phyloP scores from a whole-genome alignment of 2,329 filamentous ascomycete genomes.

The Aspergillus neotritici region DNA sequence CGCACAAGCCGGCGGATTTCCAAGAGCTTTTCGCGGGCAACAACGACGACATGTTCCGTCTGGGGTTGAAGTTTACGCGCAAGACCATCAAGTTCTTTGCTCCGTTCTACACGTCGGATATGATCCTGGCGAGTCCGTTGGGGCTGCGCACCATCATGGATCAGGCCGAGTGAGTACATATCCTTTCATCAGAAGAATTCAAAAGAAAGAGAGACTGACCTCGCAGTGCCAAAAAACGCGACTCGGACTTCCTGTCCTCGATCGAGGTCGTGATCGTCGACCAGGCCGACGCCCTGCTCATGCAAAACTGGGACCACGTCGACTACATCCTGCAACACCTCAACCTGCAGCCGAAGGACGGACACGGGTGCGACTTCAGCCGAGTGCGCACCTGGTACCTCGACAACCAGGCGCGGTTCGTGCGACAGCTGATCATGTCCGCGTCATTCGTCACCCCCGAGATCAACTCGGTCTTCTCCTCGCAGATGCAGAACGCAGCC shows the following conservation, averaged over 20 bases:
- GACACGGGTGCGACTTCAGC: conserved; percentile 89
- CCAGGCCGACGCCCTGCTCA: conserved; percentile 84
- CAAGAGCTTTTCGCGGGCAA: conserved; percentile 86
- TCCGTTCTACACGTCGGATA: conserved; percentile 93
- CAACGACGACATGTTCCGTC: conserved; percentile 92
- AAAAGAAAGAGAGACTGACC: background rate
- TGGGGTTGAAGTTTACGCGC: conserved; percentile 94
- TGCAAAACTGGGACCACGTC: conserved; percentile 98
- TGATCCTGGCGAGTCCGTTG: conserved; percentile 84
- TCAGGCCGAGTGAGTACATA: conserved; percentile 56
- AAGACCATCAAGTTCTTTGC: conserved; percentile 94
- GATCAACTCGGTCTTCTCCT: conserved; percentile 70
- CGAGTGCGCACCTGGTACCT: conserved; percentile 88
- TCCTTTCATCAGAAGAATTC: background rate
- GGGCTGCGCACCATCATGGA: conserved; percentile 88
- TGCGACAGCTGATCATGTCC: conserved; percentile 80
- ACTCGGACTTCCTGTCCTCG: conserved; percentile 88
- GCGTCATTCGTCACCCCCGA: conserved; percentile 84
- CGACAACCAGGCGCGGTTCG: conserved; percentile 72
- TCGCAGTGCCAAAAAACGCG: conserved; percentile 56
- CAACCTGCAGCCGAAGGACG: conserved; percentile 81
- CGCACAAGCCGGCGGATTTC: conserved; percentile 79
- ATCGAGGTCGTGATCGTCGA: conserved; percentile 83
- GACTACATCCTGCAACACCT: conserved; percentile 87
- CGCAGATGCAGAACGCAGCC: conserved; percentile 70